Conservation (phyloP, 1,284 basidiomycete species). For the Cryptococcus sp. region DNA sequence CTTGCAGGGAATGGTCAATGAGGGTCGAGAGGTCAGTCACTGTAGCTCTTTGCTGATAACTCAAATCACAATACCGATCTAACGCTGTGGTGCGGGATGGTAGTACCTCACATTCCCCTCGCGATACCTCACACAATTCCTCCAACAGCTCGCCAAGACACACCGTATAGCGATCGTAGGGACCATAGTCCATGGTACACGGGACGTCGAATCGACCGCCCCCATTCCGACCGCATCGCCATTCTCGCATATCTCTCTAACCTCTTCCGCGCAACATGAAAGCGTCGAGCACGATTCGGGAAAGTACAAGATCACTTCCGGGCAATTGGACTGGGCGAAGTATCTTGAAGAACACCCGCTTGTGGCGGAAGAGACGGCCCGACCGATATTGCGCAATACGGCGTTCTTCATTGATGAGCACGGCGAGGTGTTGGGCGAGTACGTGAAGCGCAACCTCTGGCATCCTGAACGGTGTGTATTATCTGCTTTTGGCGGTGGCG, state of each 20-base stretch:
- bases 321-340: conserved; percentile 34
- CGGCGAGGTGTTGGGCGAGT: conserved; percentile 38
- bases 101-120: conserved; percentile 49
- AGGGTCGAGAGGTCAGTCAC: conserved; percentile 42
- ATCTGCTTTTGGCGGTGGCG: too few species aligned
- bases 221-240: conserved; percentile 23
- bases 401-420: conserved; percentile 49
- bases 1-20: conserved; percentile 48
- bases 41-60: background rate
- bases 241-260: conserved; percentile 34
- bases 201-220: conserved; percentile 7
- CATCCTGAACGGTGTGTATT: conserved; percentile 49
- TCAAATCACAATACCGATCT: too few species aligned
- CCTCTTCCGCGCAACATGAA: background rate
- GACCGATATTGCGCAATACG: conserved; percentile 38
- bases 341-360: conserved; percentile 29
- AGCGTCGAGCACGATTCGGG: background rate
- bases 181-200: conserved; percentile 42
- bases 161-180: conserved; percentile 41
- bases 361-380: conserved; percentile 20
- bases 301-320: conserved; percentile 14
- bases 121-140: conserved; percentile 29
- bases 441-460: conserved; percentile 53
- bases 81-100: background rate
- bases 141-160: conserved; percentile 32